phyloP scores from a whole-genome alignment of 768 basidiomycete species.

The Boletus barrowsii region DNA sequence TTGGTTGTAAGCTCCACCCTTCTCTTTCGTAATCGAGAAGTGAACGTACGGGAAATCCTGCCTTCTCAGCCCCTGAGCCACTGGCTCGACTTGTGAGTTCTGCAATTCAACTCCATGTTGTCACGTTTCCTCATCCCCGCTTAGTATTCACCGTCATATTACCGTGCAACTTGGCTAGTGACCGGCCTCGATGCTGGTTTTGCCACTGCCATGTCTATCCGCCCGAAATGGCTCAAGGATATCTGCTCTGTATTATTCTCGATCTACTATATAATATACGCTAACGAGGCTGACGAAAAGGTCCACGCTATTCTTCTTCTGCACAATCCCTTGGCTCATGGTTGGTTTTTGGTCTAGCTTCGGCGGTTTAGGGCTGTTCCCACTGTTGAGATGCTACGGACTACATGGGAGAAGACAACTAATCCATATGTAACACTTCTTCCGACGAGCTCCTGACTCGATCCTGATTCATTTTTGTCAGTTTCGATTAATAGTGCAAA shows the following conservation, averaged over 20 bases:
- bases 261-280: constrained; percentile 83
- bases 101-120: not conserved
- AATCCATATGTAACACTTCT: constrained; percentile 75
- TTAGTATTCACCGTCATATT: constrained; percentile 90
- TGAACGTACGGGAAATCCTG: not conserved
- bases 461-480: constrained; percentile 28
- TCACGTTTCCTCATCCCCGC: constrained; percentile 5
- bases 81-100: constrained; percentile 75
- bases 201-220: constrained; percentile 90
- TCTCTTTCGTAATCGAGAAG: not conserved
- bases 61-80: constrained; percentile 79
- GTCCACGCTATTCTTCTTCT: constrained; percentile 40
- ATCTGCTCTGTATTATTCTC: constrained; percentile 83
- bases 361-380: constrained; percentile 89
- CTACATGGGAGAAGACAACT: constrained; percentile 94
- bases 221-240: constrained; percentile 89
- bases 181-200: constrained; percentile 98
- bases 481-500: constrained; percentile 58
- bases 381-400: constrained; percentile 93
- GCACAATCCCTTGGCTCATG: not conserved
- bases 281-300: constrained; percentile 95
- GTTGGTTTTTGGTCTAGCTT: constrained; percentile 47
- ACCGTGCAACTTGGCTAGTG: constrained; percentile 92
- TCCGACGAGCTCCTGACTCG: constrained; percentile 9
- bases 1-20: constrained; percentile 51